A percentile compares a stretch with the other conserved stretches of the same genome.
phyloP scores from a whole-genome alignment of 129 eudicot species.

The Logfia minima region DNA sequence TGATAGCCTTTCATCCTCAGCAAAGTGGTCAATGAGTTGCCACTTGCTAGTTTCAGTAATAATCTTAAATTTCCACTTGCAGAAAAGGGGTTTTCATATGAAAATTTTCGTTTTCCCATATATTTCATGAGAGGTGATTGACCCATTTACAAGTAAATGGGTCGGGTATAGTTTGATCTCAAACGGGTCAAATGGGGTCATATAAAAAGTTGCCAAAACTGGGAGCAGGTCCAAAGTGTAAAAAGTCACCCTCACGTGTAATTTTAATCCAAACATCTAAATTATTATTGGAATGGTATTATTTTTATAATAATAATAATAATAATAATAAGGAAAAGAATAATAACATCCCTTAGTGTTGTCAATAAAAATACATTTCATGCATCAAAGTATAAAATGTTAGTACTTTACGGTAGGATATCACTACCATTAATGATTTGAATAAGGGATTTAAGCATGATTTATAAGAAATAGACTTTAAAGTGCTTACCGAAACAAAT shows the following conservation, averaged over 20 bases:
- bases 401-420: too few relatives aligned
- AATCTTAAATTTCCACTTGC: slow-evolving; percentile 37
- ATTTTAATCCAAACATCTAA: too few relatives aligned
- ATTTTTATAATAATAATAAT: too few relatives aligned
- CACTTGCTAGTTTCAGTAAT: slow-evolving; percentile 26
- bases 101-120: slow-evolving; percentile 15
- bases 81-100: slow-evolving; percentile 39
- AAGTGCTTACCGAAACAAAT: not conserved
- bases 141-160: slow-evolving; percentile 26
- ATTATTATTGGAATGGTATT: too few relatives aligned
- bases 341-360: too few relatives aligned
- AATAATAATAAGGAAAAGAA: too few relatives aligned
- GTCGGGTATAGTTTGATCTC: not conserved
- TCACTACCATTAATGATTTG: too few relatives aligned
- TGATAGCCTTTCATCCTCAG: not conserved
- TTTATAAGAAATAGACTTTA: not conserved
- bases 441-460: not conserved
- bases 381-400: too few relatives aligned
- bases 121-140: not conserved
- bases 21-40: slow-evolving; percentile 37
- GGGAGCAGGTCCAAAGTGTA: too few relatives aligned
- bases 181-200: not conserved
- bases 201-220: too few relatives aligned
- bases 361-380: too few relatives aligned
- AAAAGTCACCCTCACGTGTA: too few relatives aligned